Conservation (phyloP, 495 filamentous ascomycete genomes). For the Cryomyces antarcticus region DNA sequence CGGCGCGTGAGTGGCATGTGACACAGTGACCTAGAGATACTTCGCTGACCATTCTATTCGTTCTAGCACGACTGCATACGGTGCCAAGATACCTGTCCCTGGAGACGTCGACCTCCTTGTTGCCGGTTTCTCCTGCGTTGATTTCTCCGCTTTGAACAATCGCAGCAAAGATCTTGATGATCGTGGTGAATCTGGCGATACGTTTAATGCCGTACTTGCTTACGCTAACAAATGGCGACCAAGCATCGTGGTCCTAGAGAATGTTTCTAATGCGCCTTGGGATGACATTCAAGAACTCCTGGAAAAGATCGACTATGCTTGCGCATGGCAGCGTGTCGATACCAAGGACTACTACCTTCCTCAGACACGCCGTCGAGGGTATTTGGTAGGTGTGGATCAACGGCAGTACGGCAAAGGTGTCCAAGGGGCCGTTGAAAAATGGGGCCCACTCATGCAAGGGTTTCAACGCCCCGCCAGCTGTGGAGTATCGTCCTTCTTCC, state of each 20-base stretch:
- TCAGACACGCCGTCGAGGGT: constrained; percentile 54
- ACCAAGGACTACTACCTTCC: constrained; percentile 64
- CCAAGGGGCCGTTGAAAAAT: constrained; percentile 10
- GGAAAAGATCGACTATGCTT: constrained; percentile 31
- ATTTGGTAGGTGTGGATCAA: constrained; percentile 43
- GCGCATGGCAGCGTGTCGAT: constrained; percentile 29
- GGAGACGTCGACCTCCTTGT: constrained; percentile 44
- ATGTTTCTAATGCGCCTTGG: constrained; percentile 48
- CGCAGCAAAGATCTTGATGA: constrained; percentile 26
- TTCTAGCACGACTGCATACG: constrained; percentile 44
- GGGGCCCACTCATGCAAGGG: constrained; percentile 19
- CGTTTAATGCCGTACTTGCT: constrained; percentile 40
- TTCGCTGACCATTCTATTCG: background rate
- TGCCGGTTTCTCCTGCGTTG: constrained; percentile 60
- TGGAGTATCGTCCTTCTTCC: constrained; percentile 40
- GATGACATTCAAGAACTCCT: constrained; percentile 22
- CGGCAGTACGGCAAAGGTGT: constrained; percentile 10
- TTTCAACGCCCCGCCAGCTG: constrained; percentile 41
- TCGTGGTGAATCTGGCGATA: constrained; percentile 47
- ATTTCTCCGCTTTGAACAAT: constrained; percentile 41
- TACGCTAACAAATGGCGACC: constrained; percentile 38
- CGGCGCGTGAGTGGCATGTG: constrained; percentile 31
- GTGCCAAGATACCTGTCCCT: constrained; percentile 36
- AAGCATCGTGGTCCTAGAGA: constrained; percentile 52
- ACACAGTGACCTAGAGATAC: no score